A percentile compares a stretch with the other conserved stretches of the same genome.
Evolutionary conservation across 176 grass and related monocot species (phyloP).

Genomic region (Poa annua): DNA sequence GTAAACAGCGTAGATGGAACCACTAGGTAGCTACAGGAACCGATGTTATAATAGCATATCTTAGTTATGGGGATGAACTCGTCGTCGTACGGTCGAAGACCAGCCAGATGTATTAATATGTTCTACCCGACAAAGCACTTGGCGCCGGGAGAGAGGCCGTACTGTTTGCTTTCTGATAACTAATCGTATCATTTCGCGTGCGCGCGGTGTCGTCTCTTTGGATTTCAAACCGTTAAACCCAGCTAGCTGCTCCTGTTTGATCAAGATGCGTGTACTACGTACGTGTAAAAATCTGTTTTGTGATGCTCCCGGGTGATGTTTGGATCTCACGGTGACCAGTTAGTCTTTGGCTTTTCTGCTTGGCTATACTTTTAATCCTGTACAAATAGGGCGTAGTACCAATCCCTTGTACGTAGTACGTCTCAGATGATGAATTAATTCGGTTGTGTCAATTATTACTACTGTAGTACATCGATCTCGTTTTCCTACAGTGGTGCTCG

Average conservation of each 20-base stretch:
- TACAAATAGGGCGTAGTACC: too few species aligned
- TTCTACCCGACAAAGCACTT: conserved; percentile 44
- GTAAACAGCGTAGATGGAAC: not conserved
- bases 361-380: not conserved
- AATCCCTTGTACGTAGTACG: not conserved
- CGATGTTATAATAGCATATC: conserved; percentile 42
- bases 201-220: not conserved
- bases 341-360: not conserved
- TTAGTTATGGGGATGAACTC: conserved; percentile 26
- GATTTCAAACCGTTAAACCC: not conserved
- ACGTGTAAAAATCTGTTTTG: too few species aligned
- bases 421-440: not conserved
- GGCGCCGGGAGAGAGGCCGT: conserved; percentile 33
- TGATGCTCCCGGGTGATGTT: too few species aligned
- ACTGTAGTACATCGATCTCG: too few species aligned
- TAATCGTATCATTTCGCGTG: conserved; percentile 2
- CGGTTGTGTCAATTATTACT: not conserved
- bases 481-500: not conserved
- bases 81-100: conserved; percentile 48
- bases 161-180: not conserved
- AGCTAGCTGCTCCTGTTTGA: not conserved
- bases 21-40: not conserved
- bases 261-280: too few species aligned
- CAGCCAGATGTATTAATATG: conserved; percentile 8
- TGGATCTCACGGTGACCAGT: too few species aligned